Conservation (phyloP, 2,329 filamentous ascomycete species). For the Colletotrichum ledebouriae region DNA sequence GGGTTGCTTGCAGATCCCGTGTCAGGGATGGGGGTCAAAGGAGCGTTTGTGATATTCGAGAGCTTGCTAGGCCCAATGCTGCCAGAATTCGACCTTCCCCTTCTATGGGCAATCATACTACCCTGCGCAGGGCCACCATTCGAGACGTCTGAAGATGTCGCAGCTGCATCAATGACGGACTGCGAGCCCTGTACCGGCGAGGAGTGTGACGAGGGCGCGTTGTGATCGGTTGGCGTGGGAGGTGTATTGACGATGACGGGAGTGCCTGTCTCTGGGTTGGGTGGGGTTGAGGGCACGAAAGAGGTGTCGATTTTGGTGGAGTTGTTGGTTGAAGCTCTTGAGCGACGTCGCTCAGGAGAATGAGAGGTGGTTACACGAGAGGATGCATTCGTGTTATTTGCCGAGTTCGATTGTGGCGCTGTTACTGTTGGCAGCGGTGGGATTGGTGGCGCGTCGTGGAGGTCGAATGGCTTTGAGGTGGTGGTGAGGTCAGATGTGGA, state of each 20-base stretch:
- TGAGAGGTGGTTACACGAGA: slow-evolving; percentile 35
- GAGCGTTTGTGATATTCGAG: slow-evolving; percentile 79
- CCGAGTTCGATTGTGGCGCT: slow-evolving; percentile 30
- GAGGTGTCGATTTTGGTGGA: slow-evolving; percentile 47
- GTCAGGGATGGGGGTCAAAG: slow-evolving; percentile 83
- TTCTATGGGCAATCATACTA: slow-evolving; percentile 79
- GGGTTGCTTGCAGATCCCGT: slow-evolving; percentile 61
- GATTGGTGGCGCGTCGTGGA: slow-evolving; percentile 12
- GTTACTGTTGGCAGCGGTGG: slow-evolving; percentile 1
- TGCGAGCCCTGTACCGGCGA: slow-evolving; percentile 34
- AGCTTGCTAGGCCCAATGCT: slow-evolving; percentile 84
- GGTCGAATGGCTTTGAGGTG: slow-evolving; percentile 26
- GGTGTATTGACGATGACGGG: slow-evolving; percentile 75
- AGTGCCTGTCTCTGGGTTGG: slow-evolving; percentile 53
- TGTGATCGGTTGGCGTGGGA: slow-evolving; percentile 70
- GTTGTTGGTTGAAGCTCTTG: slow-evolving; percentile 36
- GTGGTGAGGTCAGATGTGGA: slow-evolving; percentile 41
- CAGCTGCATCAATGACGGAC: slow-evolving; percentile 45
- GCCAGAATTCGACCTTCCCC: slow-evolving; percentile 66
- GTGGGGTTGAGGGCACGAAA: slow-evolving; percentile 39
- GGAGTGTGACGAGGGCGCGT: slow-evolving; percentile 24
- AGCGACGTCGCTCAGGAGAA: slow-evolving; percentile 36
- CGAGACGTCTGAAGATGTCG: slow-evolving; percentile 48
- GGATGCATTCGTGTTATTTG: slow-evolving; percentile 32
- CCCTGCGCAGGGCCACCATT: slow-evolving; percentile 74